These are phyloP conservation scores for Silene uniflora DNA, from an alignment of 148 eudicot genomes.

Conservation along the genomic window DNA sequence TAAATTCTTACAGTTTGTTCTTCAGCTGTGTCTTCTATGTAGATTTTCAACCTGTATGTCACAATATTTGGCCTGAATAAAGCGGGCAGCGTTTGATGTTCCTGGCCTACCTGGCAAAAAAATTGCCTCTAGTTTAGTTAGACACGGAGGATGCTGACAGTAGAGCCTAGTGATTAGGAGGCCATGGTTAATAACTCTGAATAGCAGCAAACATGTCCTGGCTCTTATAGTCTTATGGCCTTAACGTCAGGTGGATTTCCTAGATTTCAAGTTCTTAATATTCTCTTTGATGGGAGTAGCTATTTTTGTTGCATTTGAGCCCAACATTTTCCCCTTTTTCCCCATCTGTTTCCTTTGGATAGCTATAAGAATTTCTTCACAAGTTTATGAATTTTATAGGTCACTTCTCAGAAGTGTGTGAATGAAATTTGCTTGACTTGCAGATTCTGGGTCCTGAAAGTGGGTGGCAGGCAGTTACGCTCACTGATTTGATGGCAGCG, in stretches of 20 bases:
- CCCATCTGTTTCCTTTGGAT: constrained; percentile 1
- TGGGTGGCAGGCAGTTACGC: constrained; percentile 86
- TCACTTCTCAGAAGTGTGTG: background rate
- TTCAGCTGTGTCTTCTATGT: background rate
- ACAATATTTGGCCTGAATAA: background rate
- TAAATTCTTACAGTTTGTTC: background rate
- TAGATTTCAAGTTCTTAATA: background rate
- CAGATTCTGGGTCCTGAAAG: constrained; percentile 87
- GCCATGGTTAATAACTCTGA: background rate
- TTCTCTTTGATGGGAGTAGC: background rate
- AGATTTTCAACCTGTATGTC: background rate
- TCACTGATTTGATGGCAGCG: constrained; percentile 71
- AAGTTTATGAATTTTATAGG: background rate
- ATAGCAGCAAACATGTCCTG: background rate
- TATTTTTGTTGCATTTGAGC: background rate
- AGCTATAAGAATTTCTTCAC: background rate
- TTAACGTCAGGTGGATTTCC: background rate
- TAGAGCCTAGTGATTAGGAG: background rate
- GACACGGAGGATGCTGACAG: background rate
- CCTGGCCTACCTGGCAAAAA: background rate
- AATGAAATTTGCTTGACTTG: constrained; percentile 20
- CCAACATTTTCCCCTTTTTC: background rate
- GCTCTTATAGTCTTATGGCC: background rate
- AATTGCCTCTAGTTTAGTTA: background rate
- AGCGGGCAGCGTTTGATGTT: background rate